phyloP scores from a whole-genome alignment of 805 yeast species.

The Wickerhamiella allomyrinae region DNA sequence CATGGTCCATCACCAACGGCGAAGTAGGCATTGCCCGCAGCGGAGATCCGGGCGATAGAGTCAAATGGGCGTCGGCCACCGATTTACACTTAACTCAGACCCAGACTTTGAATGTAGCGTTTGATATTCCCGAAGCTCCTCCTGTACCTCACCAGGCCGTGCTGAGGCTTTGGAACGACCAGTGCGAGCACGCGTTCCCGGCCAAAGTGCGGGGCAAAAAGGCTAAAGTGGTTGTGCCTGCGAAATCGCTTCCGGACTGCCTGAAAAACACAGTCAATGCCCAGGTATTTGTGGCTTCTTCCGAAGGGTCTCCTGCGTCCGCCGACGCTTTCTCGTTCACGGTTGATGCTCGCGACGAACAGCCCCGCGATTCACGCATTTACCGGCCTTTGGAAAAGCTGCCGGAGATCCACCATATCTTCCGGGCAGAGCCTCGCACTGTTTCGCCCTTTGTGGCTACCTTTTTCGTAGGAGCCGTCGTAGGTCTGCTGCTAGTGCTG shows the following conservation, averaged over 20 bases:
- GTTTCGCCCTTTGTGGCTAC: constrained; percentile 39
- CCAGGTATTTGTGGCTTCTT: constrained; percentile 19
- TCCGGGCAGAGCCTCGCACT: constrained; percentile 40
- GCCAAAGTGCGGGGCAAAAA: constrained; percentile 23
- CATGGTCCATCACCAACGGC: constrained; percentile 18
- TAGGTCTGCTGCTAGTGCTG: constrained; percentile 30
- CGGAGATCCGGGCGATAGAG: constrained; percentile 14
- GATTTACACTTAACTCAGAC: constrained; percentile 9
- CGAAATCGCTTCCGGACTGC: constrained; percentile 21
- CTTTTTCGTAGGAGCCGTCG: constrained; percentile 34
- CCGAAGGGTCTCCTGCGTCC: constrained; percentile 8
- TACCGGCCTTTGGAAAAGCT: constrained; percentile 26
- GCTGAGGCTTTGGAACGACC: constrained; percentile 8
- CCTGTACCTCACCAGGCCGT: constrained; percentile 14
- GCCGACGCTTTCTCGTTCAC: constrained; percentile 11
- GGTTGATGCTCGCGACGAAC: constrained; percentile 5
- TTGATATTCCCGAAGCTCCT: constrained; percentile 12
- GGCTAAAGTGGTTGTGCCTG: constrained; percentile 22
- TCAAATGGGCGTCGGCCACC: constrained; percentile 7
- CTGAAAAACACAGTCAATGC: constrained; percentile 17
- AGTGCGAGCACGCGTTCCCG: constrained; percentile 10
- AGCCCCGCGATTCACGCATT: constrained; percentile 5
- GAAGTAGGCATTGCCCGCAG: constrained; percentile 14
- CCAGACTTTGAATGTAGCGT: constrained; percentile 14
- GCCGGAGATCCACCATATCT: constrained; percentile 52